Percentiles rank a stretch among this genome's conserved stretches.
These are phyloP conservation scores for Mortierella sp. DNA, from an alignment of 371 early-diverging fungal genomes.

Conservation along the genomic window DNA sequence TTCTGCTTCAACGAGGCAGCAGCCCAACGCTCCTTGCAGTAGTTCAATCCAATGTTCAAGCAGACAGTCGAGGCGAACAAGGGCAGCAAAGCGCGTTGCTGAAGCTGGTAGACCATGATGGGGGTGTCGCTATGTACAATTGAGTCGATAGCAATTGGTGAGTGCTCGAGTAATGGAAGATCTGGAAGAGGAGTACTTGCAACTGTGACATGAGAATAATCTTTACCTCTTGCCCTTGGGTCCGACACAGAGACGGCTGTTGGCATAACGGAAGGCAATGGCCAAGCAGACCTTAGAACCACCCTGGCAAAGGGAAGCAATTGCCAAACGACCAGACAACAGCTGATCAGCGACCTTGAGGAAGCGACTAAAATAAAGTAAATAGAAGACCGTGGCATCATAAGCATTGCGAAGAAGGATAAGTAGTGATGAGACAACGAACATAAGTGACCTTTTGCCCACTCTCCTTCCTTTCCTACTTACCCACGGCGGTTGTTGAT, in stretches of 20 bases:
- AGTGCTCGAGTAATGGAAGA: not conserved
- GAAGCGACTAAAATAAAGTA: slow-evolving; percentile 64
- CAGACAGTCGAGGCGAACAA: slow-evolving; percentile 73
- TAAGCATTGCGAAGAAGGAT: not conserved
- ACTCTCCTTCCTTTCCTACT: not conserved
- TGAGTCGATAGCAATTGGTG: not conserved
- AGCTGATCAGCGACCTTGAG: slow-evolving; percentile 82
- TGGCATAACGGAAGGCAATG: slow-evolving; percentile 78
- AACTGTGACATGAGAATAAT: not conserved
- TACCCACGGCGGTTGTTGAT: slow-evolving; percentile 71
- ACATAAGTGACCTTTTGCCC: not conserved
- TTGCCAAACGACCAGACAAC: slow-evolving; percentile 77
- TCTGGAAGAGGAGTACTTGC: no score
- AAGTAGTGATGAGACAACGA: not conserved
- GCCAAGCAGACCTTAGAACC: slow-evolving; percentile 70
- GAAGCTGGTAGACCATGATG: slow-evolving; percentile 80
- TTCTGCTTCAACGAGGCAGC: slow-evolving; percentile 55
- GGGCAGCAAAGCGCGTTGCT: slow-evolving; percentile 81
- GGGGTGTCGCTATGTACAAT: slow-evolving; percentile 68
- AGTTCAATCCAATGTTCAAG: slow-evolving; percentile 79
- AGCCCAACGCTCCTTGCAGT: slow-evolving; percentile 76
- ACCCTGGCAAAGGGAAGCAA: slow-evolving; percentile 74
- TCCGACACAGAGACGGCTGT: slow-evolving; percentile 76
- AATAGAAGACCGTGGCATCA: not conserved
- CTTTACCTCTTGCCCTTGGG: slow-evolving; percentile 74